These are phyloP conservation scores for Lactarius deliciosus DNA, from an alignment of 768 basidiomycete genomes.

Conservation along the genomic window DNA sequence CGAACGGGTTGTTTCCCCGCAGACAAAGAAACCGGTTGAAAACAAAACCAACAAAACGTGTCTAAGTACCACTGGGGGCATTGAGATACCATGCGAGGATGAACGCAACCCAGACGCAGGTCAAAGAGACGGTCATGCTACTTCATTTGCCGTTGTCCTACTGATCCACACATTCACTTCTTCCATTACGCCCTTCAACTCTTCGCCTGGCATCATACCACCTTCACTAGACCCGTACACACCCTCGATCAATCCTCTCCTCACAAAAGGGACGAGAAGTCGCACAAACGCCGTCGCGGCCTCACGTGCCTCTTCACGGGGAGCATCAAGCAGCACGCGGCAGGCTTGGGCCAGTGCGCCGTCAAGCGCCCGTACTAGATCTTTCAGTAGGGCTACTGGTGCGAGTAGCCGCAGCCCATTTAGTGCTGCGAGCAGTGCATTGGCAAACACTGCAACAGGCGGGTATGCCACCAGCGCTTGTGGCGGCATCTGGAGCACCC, in stretches of 20 bases:
- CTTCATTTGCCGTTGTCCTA: conserved; percentile 1
- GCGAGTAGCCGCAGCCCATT: conserved; percentile 83
- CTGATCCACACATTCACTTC: conserved; percentile 15
- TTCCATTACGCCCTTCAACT: conserved; percentile 12
- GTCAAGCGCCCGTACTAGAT: conserved; percentile 54
- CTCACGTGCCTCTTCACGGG: conserved; percentile 33
- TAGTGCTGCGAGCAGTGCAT: conserved; percentile 67
- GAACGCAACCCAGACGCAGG: not conserved
- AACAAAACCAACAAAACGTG: too few species aligned
- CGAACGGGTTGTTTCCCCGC: too few species aligned
- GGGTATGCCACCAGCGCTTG: conserved; percentile 70
- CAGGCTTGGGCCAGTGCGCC: conserved; percentile 48
- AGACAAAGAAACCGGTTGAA: too few species aligned
- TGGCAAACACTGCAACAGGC: conserved; percentile 67
- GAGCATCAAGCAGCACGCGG: conserved; percentile 42
- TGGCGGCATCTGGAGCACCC: conserved; percentile 62
- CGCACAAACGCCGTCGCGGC: conserved; percentile 58
- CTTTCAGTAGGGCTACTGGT: conserved; percentile 55
- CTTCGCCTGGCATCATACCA: conserved; percentile 7
- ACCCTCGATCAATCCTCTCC: conserved; percentile 69
- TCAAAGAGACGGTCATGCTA: not conserved
- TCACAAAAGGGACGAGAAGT: conserved; percentile 68
- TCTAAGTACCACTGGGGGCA: too few species aligned
- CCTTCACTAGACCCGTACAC: conserved; percentile 52
- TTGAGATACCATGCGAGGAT: too few species aligned